phyloP scores from a whole-genome alignment of 306 rosid genomes.

The Begonia loranthoides region DNA sequence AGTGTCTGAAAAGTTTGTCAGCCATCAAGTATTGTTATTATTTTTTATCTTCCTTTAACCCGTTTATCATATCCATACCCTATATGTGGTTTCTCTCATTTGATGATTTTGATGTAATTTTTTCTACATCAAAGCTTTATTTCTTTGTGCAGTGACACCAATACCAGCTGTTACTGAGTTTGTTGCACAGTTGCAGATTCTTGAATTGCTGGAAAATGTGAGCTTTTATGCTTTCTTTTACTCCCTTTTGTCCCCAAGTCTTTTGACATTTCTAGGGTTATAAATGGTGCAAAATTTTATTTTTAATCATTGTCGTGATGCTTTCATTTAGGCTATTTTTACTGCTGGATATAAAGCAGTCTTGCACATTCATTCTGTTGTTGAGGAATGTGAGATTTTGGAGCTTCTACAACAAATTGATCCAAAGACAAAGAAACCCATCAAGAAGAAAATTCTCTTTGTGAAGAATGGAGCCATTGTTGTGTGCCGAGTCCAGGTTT shows the following conservation, averaged over 20 bases:
- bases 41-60: too few species aligned
- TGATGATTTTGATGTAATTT: too few species aligned
- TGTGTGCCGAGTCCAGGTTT: conserved; percentile 84
- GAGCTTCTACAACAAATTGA: conserved; percentile 84
- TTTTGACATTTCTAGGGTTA: too few species aligned
- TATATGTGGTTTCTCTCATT: too few species aligned
- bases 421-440: conserved; percentile 75
- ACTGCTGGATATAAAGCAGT: conserved; percentile 99
- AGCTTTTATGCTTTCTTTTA: too few species aligned
- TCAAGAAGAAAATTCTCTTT: conserved; percentile 71
- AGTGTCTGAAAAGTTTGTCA: too few species aligned
- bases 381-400: conserved; percentile 97
- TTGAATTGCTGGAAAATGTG: conserved; percentile 84
- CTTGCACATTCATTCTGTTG: conserved; percentile 82
- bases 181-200: conserved; percentile 75
- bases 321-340: conserved; percentile 66
- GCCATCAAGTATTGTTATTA: too few species aligned
- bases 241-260: too few species aligned
- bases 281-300: too few species aligned
- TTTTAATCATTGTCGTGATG: too few species aligned
- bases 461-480: conserved; percentile 87
- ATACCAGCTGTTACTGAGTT: conserved; percentile 64
- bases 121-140: too few species aligned
- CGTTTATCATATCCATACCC: too few species aligned
- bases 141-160: conserved; percentile 49